Conservation (phyloP, 805 yeast species). For the Vanderwaltozyma yarrowii region DNA sequence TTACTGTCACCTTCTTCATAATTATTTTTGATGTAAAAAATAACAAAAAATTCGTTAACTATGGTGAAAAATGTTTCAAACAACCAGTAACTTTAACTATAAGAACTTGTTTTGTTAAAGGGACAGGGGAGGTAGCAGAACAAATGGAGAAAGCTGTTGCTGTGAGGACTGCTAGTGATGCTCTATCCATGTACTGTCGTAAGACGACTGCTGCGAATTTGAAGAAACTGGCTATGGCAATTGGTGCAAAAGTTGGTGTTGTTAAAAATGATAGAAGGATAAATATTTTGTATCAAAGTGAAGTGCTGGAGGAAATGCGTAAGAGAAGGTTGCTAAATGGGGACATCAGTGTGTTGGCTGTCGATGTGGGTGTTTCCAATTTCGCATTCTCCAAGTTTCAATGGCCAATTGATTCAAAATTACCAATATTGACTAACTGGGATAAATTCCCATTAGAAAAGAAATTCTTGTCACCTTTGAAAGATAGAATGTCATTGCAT, state of each 20-base stretch:
- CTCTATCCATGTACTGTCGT: constrained; percentile 3
- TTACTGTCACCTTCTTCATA: too few relatives aligned
- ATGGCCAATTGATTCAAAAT: constrained; percentile 13
- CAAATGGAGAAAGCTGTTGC: background rate
- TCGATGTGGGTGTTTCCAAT: constrained; percentile 32
- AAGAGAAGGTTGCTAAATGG: constrained; percentile 5
- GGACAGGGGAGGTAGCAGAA: too few relatives aligned
- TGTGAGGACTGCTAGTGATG: background rate
- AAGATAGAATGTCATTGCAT: constrained; percentile 9
- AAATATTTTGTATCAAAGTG: constrained; percentile 10
- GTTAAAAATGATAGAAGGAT: constrained; percentile 11
- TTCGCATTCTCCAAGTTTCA: constrained; percentile 26
- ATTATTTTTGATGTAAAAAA: too few relatives aligned
- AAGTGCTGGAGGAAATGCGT: constrained; percentile 7
- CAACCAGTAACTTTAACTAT: too few relatives aligned
- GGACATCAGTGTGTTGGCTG: constrained; percentile 21
- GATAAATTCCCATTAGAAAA: constrained; percentile 25
- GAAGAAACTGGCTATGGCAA: constrained; percentile 11
- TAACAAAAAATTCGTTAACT: too few relatives aligned
- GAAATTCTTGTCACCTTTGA: constrained; percentile 6
- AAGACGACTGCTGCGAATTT: constrained; percentile 10
- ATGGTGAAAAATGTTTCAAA: too few relatives aligned
- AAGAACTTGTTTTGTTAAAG: too few relatives aligned
- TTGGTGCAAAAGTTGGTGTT: constrained; percentile 17
- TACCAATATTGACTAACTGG: constrained; percentile 28